Conservation (phyloP, 768 basidiomycete genomes). For the Asterophora lycoperdoides region DNA sequence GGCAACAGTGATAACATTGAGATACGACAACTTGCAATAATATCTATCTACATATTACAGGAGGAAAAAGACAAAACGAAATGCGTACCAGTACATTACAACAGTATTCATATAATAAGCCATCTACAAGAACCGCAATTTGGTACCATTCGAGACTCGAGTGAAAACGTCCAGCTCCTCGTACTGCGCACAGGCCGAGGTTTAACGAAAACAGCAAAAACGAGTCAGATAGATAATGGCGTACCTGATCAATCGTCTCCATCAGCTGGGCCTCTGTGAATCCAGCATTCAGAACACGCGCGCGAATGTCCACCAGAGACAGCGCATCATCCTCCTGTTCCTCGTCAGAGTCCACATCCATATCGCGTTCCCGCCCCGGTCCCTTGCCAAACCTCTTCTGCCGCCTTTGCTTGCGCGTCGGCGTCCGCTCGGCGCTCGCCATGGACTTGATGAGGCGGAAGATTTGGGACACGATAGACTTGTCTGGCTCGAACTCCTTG, state of each 20-base stretch:
- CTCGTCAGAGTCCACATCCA: constrained; percentile 66
- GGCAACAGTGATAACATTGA: not conserved
- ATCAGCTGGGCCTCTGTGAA: constrained; percentile 90
- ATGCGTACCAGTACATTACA: constrained; percentile 5
- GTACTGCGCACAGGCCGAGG: constrained; percentile 51
- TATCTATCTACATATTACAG: constrained; percentile 1
- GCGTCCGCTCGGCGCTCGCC: constrained; percentile 39
- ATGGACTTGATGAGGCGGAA: constrained; percentile 90
- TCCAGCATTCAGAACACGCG: constrained; percentile 78
- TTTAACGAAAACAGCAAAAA: not conserved
- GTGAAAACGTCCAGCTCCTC: constrained; percentile 79
- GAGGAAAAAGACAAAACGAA: not conserved
- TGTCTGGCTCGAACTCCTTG: constrained; percentile 65
- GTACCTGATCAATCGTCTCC: constrained; percentile 77
- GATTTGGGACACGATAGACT: constrained; percentile 78
- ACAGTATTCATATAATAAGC: not conserved
- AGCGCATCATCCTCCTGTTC: constrained; percentile 70
- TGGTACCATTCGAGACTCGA: constrained; percentile 79
- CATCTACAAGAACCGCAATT: constrained; percentile 60
- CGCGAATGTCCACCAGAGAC: constrained; percentile 82
- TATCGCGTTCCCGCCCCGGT: constrained; percentile 64
- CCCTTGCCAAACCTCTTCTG: constrained; percentile 61
- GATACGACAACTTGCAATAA: not conserved
- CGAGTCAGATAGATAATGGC: constrained; percentile 18
- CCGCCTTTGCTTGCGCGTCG: constrained; percentile 33